These are phyloP conservation scores for Panicum hallii DNA, from an alignment of 202 grass and related monocot species.

Conservation along the genomic window DNA sequence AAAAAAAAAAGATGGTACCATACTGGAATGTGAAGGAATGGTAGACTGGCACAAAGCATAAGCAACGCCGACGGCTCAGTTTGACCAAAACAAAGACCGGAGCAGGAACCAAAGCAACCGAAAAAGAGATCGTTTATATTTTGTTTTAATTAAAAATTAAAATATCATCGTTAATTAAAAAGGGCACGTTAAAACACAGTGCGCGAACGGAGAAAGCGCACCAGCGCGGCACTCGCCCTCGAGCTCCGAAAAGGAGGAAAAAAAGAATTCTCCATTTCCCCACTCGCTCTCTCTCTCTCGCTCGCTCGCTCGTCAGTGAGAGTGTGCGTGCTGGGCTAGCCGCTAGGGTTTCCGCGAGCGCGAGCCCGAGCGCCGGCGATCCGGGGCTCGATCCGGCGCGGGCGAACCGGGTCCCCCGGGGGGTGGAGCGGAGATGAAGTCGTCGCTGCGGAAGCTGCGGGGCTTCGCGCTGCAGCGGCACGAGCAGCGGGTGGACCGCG, in stretches of 20 bases:
- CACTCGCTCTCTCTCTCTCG: conserved; percentile 8
- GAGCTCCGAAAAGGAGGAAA: conserved; percentile 30
- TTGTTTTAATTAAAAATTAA: neutral
- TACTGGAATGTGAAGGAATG: neutral
- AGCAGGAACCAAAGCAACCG: conserved; percentile 7
- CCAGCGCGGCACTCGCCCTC: conserved; percentile 33
- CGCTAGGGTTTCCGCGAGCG: conserved; percentile 59
- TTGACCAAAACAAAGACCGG: conserved; percentile 47
- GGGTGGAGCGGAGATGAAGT: conserved; percentile 58
- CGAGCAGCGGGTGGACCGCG: conserved; percentile 65
- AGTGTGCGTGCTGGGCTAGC: conserved; percentile 32
- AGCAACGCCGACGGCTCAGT: conserved; percentile 31
- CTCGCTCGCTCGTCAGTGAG: conserved; percentile 32
- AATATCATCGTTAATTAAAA: neutral
- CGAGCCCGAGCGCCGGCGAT: neutral
- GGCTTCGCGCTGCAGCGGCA: conserved; percentile 90
- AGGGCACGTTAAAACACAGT: conserved; percentile 18
- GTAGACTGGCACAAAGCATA: neutral
- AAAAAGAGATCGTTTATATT: neutral
- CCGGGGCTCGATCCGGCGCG: neutral
- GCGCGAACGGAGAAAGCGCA: conserved; percentile 35
- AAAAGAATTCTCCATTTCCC: conserved; percentile 55
- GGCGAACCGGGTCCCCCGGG: neutral
- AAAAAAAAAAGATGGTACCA: neutral
- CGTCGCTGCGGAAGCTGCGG: conserved; percentile 93